Base-by-base conservation (phyloP, 2,329 filamentous ascomycete species). In the Aphanocladium album region DNA sequence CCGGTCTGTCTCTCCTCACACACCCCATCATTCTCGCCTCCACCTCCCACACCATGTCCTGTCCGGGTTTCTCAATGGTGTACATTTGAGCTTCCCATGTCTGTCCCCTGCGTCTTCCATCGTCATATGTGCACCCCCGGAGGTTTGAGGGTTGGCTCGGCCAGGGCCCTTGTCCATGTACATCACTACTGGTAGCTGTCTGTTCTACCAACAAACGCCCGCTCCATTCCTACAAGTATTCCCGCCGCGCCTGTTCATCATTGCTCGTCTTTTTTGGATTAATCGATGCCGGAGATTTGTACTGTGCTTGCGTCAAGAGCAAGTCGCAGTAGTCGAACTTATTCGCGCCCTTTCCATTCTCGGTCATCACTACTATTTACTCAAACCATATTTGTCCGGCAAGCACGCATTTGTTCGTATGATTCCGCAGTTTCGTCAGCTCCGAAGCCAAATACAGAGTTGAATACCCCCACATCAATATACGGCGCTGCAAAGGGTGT, bases 21-120 rank as follows among this genome's bases (percentile, higher is more conserved):
- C 59, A 45, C 52, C 59, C 54, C 41, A 30, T 35, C 45, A 6
- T 21, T 27, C 2, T 25, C 51, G 30, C 35, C 35, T 49, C 50
- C 46, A 27, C 59, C 45, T 61, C 27, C 52, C 60, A 61, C 60
- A 61, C 53, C 60, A 55, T 51, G 57, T 53, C 60, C 53, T 46
- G 45, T 61, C 59, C 57, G 37, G 39, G 53, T 8, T 37, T n/a
- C 19, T 17, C 46, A 50, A 57, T 52, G 52, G 37, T 21, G 25
- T 21, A 30, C 52, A 55, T 27, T 56, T 51, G 53, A 61, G 50
- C 45, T 55, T 49, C 58, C 39, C 35, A 57, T 35, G 11, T 39
- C 21, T 50, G 35, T 43, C 59, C 59, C 59, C 59, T 60, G 59
- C 59, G 41, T 33, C 45, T 43, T 41, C 49, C 50, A 60, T 60